Conservation (phyloP, 441 rosid species). For the Brassica balearica region DNA sequence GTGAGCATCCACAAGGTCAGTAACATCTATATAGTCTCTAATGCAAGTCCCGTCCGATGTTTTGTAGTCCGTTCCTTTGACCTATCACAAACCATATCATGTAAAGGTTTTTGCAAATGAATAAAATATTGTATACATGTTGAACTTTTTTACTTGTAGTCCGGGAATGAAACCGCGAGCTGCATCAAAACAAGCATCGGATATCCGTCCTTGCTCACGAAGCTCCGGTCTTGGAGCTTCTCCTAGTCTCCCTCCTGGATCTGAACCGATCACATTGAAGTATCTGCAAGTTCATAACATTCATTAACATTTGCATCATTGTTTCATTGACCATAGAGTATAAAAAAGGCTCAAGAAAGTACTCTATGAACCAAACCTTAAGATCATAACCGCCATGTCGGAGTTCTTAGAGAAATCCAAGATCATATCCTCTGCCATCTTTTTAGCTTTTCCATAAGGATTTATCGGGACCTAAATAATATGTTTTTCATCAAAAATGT, state of each 20-base stretch:
- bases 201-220: constrained; percentile 64
- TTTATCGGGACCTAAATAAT: constrained; percentile 54
- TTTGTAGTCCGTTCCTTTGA: constrained; percentile 65
- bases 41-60: constrained; percentile 64
- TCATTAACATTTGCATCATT: constrained; percentile 19
- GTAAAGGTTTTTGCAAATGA: constrained; percentile 7
- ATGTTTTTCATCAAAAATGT: not conserved
- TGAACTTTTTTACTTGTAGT: constrained; percentile 47
- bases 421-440: constrained; percentile 69
- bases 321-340: constrained; percentile 5
- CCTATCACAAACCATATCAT: constrained; percentile 44
- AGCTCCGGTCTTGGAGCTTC: constrained; percentile 72
- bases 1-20: constrained; percentile 49
- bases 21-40: constrained; percentile 66
- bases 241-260: constrained; percentile 56
- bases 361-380: constrained; percentile 46
- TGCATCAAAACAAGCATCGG: constrained; percentile 71
- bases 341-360: not conserved
- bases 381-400: constrained; percentile 64
- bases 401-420: constrained; percentile 62
- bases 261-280: no score
- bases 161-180: constrained; percentile 54
- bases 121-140: not conserved
- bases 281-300: constrained; percentile 22
- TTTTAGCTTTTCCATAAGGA: constrained; percentile 69